A percentile compares a stretch with the other conserved stretches of the same genome.
Evolutionary conservation across 2,329 filamentous ascomycete species (phyloP).

Genomic region (Apiospora aurea): DNA sequence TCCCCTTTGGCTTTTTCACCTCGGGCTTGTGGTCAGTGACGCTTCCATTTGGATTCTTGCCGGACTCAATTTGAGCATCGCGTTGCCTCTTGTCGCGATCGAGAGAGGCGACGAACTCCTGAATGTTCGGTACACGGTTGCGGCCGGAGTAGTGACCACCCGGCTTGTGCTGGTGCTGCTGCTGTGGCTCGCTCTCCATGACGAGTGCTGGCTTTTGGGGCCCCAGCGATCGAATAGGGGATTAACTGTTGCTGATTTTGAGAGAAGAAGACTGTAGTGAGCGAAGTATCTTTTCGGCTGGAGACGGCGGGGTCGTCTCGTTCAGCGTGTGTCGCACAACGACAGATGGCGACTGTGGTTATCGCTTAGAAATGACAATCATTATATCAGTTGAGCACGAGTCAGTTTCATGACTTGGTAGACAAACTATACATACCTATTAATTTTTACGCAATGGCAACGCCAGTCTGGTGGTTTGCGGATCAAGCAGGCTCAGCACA

Average conservation of each 20-base stretch:
- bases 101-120: constrained; percentile 80
- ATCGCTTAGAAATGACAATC: not conserved
- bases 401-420: not conserved
- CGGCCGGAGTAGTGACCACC: constrained; percentile 74
- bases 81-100: constrained; percentile 81
- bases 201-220: not conserved
- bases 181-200: constrained; percentile 41
- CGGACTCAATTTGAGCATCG: constrained; percentile 73
- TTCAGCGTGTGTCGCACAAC: not conserved
- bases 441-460: not conserved
- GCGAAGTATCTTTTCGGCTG: not conserved
- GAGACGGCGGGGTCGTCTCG: not conserved
- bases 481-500: not conserved
- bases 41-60: constrained; percentile 33
- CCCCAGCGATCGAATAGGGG: not conserved
- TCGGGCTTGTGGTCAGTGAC: constrained; percentile 53
- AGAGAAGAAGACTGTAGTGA: not conserved
- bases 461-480: not conserved
- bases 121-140: constrained; percentile 88
- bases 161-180: constrained; percentile 37
- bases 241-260: not conserved
- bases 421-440: constrained; percentile 8
- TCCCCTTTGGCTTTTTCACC: constrained; percentile 50
- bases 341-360: not conserved
- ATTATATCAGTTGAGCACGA: constrained; percentile 1